phyloP scores from a whole-genome alignment of 805 yeast genomes.

The Zygosaccharomyces gambellarensis region DNA sequence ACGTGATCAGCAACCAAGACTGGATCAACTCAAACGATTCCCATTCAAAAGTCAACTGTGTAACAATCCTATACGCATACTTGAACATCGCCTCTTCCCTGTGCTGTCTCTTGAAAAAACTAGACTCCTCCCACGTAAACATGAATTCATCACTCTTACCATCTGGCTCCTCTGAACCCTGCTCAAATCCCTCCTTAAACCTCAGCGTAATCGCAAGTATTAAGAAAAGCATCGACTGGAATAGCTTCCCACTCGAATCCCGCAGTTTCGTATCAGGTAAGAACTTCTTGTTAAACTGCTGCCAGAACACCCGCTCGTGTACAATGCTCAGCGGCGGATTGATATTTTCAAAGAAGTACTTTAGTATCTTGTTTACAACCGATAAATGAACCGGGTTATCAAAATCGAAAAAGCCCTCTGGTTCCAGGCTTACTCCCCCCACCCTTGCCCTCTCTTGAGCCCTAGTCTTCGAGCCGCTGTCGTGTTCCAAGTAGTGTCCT shows the following conservation, averaged over 20 bases:
- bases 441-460: conserved; percentile 19
- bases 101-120: conserved; percentile 5
- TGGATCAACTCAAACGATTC: conserved; percentile 48
- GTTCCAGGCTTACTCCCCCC: conserved; percentile 12
- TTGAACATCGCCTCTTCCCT: conserved; percentile 43
- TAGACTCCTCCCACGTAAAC: conserved; percentile 1
- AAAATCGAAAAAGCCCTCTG: conserved; percentile 19
- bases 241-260: conserved; percentile 40
- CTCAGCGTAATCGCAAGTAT: conserved; percentile 49
- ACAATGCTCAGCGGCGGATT: conserved; percentile 51
- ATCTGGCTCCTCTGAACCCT: background rate
- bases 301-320: conserved; percentile 50
- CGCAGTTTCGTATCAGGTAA: conserved; percentile 25
- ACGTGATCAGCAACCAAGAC: conserved; percentile 44
- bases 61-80: conserved; percentile 37
- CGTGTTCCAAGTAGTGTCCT: conserved; percentile 43
- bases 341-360: conserved; percentile 41
- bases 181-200: conserved; percentile 40
- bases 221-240: conserved; percentile 47
- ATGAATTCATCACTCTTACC: background rate
- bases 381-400: conserved; percentile 20
- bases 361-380: conserved; percentile 34
- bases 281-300: conserved; percentile 40
- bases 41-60: conserved; percentile 46
- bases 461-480: conserved; percentile 10